A percentile compares a stretch with the other conserved stretches of the same genome.
Evolutionary conservation across 1,284 basidiomycete genomes (phyloP).

Genomic region (Boletellus sp.): DNA sequence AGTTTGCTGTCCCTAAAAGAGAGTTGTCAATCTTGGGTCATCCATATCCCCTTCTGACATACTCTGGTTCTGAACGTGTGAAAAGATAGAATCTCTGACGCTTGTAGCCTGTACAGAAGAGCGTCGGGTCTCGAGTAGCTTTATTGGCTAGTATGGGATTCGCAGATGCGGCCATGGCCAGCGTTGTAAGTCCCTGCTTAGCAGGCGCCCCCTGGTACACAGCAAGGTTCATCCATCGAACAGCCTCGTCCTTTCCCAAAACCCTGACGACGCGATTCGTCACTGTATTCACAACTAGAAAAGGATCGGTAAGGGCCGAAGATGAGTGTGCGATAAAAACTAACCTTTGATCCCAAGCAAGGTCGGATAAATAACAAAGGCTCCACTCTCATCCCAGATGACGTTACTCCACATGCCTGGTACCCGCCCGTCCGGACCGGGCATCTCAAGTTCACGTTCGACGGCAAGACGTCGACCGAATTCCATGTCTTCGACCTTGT

Average conservation of each 20-base stretch:
- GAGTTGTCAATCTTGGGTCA: conserved; percentile 1
- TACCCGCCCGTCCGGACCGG: conserved; percentile 64
- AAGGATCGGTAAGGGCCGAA: background rate
- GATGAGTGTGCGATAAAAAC: background rate
- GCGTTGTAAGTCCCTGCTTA: conserved; percentile 81
- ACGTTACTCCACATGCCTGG: conserved; percentile 80
- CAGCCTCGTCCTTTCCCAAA: conserved; percentile 92
- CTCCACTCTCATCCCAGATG: conserved; percentile 96
- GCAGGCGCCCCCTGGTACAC: conserved; percentile 92
- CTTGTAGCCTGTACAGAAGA: conserved; percentile 93
- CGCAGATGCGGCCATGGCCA: conserved; percentile 91
- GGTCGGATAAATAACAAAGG: conserved; percentile 91
- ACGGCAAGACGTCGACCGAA: conserved; percentile 93
- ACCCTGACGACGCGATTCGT: conserved; percentile 91
- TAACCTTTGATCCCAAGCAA: conserved; percentile 93
- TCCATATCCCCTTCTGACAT: conserved; percentile 27
- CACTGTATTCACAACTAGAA: conserved; percentile 85
- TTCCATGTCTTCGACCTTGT: conserved; percentile 98
- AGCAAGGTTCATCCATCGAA: conserved; percentile 85
- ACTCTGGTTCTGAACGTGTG: conserved; percentile 89
- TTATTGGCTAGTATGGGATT: conserved; percentile 92
- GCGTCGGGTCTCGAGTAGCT: conserved; percentile 81
- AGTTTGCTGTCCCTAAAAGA: conserved; percentile 72
- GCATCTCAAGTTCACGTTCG: conserved; percentile 87
- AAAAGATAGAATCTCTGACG: conserved; percentile 97